Evolutionary conservation across 2,329 filamentous ascomycete species (phyloP), one percentile per base, ranked within the genome.

Genomic region (Fusarium subglutinans): DNA sequence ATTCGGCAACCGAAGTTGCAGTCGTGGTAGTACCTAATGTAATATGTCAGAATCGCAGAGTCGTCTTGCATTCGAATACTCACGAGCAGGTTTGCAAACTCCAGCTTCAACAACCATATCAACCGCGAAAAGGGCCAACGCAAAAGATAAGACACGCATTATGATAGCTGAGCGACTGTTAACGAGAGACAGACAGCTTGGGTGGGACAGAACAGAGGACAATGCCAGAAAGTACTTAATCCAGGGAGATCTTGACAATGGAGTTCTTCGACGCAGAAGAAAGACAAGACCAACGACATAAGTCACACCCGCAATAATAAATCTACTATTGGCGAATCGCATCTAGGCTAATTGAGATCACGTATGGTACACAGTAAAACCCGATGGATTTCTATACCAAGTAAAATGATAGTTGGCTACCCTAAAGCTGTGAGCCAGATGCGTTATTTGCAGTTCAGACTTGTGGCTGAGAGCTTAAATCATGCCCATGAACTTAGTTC

Each of bases 161-260:
- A 1, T 38, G 22, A 28, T 2, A 20, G 37, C 50, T 66, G 43
- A 66, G 9, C 50, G 20, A 40, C 35, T 4, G 3, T 66, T 50
- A 66, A 66, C 30, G 64, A 66, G 18, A 58, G 63, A 66, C 64
- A 44, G 24, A 33, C 50, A 58, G 43, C 61, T 28, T 24, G 30
- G 30, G 6, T 33, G n/a, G 24, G 43, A 44, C 44, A 50, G 18
- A 18, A 15, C 20, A 12, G 12, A 10, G 24, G n/a, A n/a, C n/a
- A n/a, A 14, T 33, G 13, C 30, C 12, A 33, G 13, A 7, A 14
- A 3, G 1, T n/a, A n/a, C n/a, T n/a, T 2, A 6, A 14, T 14
- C 18, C 18, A 14, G 0, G 3, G 3, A 47, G 6, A 5, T 14
- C 2, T 0, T 4, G 17, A 26, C 5, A 9, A 15, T 1, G 9